Evolutionary conservation across 495 filamentous ascomycete species (phyloP).

Genomic region (Chaetomium cochliodes): DNA sequence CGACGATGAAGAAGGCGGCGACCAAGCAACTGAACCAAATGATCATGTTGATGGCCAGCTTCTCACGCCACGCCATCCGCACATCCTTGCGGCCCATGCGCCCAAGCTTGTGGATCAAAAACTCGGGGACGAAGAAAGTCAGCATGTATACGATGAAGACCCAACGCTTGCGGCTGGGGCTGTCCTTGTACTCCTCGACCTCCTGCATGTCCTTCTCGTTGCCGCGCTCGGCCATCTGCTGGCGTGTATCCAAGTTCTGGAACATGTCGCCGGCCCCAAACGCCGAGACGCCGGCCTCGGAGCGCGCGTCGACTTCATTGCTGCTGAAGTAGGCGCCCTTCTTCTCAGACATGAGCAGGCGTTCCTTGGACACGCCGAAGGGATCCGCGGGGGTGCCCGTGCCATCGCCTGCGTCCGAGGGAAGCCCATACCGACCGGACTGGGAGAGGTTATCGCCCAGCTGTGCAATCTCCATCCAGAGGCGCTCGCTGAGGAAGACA

Average conservation of each 20-base stretch:
- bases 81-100: constrained; percentile 91
- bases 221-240: constrained; percentile 93
- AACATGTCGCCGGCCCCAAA: constrained; percentile 96
- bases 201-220: constrained; percentile 88
- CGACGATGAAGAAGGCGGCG: constrained; percentile 83
- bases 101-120: constrained; percentile 72
- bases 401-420: constrained; percentile 47
- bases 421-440: constrained; percentile 51
- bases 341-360: constrained; percentile 68
- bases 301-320: constrained; percentile 78
- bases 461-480: constrained; percentile 86
- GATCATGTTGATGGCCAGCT: constrained; percentile 95
- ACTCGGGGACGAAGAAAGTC: constrained; percentile 85
- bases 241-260: constrained; percentile 86
- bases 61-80: constrained; percentile 93
- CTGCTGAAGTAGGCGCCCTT: constrained; percentile 78
- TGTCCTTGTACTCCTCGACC: constrained; percentile 77
- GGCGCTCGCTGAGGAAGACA: constrained; percentile 90
- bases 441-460: constrained; percentile 60
- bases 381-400: constrained; percentile 38
- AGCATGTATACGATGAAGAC: constrained; percentile 80
- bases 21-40: constrained; percentile 87
- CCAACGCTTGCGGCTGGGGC: constrained; percentile 87
- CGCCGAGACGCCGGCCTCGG: constrained; percentile 85
- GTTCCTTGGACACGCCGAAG: constrained; percentile 69